Conservation (phyloP, 352 stramenopile species). For the Globisporangium cylindrosporum region DNA sequence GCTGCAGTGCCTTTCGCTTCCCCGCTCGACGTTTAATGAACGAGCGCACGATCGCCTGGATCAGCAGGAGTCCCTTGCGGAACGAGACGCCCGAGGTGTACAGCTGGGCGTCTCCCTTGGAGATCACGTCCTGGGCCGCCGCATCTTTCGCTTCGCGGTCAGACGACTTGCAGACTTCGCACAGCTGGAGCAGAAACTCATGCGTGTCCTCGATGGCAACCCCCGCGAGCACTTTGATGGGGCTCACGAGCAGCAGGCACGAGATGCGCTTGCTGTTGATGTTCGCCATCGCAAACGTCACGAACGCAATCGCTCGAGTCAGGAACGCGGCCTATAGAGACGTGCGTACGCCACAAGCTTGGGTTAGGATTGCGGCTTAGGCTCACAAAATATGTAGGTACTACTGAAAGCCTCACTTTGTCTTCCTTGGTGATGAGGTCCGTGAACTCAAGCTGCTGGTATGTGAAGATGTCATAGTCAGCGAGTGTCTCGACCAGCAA, state of each 20-base stretch:
- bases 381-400: too few relatives aligned
- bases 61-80: slow-evolving; percentile 56
- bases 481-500: slow-evolving; percentile 66
- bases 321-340: slow-evolving; percentile 56
- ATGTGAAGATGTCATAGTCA: slow-evolving; percentile 59
- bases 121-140: slow-evolving; percentile 46
- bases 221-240: slow-evolving; percentile 79
- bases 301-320: slow-evolving; percentile 70
- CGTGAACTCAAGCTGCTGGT: slow-evolving; percentile 62
- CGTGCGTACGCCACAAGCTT: too few relatives aligned
- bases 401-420: slow-evolving; percentile 26
- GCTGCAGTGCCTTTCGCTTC: slow-evolving; percentile 37
- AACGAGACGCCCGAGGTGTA: slow-evolving; percentile 79
- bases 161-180: slow-evolving; percentile 48
- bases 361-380: too few relatives aligned
- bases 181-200: slow-evolving; percentile 75
- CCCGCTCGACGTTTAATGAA: slow-evolving; percentile 52
- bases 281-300: slow-evolving; percentile 51
- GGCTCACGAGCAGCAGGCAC: slow-evolving; percentile 73
- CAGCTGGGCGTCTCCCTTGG: slow-evolving; percentile 63
- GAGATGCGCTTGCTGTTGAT: slow-evolving; percentile 51
- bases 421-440: slow-evolving; percentile 64
- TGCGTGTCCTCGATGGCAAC: slow-evolving; percentile 62
- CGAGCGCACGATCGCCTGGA: slow-evolving; percentile 65
- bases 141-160: slow-evolving; percentile 49